Base-by-base conservation (phyloP, 228 moss, liverwort and hornwort genomes). In the Sphagnum fallax region DNA sequence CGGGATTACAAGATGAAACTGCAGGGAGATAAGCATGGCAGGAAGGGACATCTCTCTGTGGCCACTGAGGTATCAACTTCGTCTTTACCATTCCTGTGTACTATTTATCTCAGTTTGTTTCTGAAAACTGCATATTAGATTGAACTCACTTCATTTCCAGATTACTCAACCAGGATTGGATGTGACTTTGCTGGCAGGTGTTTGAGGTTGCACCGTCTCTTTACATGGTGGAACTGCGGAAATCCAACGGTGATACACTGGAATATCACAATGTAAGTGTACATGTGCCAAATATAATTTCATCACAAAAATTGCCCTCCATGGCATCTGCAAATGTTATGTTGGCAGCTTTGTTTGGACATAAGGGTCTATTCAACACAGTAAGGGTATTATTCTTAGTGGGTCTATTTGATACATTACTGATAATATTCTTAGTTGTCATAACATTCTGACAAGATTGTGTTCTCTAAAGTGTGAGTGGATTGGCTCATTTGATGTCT, bases 1-100 rank as follows among this genome's bases (percentile, higher is more conserved):
- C 87, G 92, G 47, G 77, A 98, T 72, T 98, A 98, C 73, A 98
- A 98, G 79, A 86, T 86, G 85, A 86, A 79, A 52, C 65, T 82
- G 14, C 85, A 82, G 68, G 85, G 85, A 67, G 85, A 77, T 16
- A 74, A 77, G 52, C 76, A 82, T 52, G 85, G 85, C 76, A 79
- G 82, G 50, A 86, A 86, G 72, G 85, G 85, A 15, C 82, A 79
- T 59, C 82, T 86, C 12, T 86, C 85, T 53, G 82, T 86, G 52
- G 79, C 85, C 47, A 86, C 85, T 63, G 82, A 86, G 79, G 85
- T 84, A 6, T 15, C 71, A 12, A 55, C 55, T 1, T 1, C 4
- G 9, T 4, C 55, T 12, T 55, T 32, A 32, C 32, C 32, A 32
- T 32, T 32, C 32, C 32, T 32, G 32, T 32, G 32, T 32, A 32